phyloP scores from a whole-genome alignment of 2,329 filamentous ascomycete genomes.

The Cadophora malorum region DNA sequence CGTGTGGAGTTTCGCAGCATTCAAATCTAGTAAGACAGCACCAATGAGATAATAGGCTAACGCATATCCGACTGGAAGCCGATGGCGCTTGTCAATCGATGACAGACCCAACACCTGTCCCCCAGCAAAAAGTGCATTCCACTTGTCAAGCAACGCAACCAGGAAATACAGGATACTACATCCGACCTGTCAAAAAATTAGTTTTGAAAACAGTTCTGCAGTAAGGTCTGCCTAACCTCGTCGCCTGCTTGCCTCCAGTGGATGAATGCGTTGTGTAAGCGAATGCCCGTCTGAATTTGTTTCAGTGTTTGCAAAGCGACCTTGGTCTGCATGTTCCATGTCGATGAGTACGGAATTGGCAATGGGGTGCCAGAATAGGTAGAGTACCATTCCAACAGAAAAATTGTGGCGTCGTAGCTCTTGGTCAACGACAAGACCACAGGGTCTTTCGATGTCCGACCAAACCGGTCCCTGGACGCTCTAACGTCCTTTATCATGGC shows the following conservation, averaged over 20 bases:
- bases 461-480: slow-evolving; percentile 18
- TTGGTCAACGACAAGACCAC: slow-evolving; percentile 49
- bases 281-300: slow-evolving; percentile 29
- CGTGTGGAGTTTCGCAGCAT: slow-evolving; percentile 26
- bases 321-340: slow-evolving; percentile 48
- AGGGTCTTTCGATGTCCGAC: slow-evolving; percentile 25
- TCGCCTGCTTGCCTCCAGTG: slow-evolving; percentile 34
- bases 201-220: background rate
- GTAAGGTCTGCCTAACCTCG: slow-evolving; percentile 21
- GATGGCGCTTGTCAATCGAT: slow-evolving; percentile 9
- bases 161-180: slow-evolving; percentile 33
- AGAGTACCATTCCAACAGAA: slow-evolving; percentile 54
- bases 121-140: slow-evolving; percentile 29
- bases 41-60: slow-evolving; percentile 32
- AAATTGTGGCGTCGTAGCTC: slow-evolving; percentile 48
- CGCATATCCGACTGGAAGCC: slow-evolving; percentile 31
- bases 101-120: slow-evolving; percentile 27
- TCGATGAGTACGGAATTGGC: slow-evolving; percentile 60
- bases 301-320: slow-evolving; percentile 29
- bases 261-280: slow-evolving; percentile 32
- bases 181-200: slow-evolving; percentile 27
- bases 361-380: slow-evolving; percentile 55
- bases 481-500: slow-evolving; percentile 29
- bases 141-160: slow-evolving; percentile 33
- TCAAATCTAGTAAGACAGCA: slow-evolving; percentile 30